Evolutionary conservation across 148 eudicot genomes (phyloP), one percentile per base, ranked within the genome.

Genomic region (Nepenthes mirabilis): DNA sequence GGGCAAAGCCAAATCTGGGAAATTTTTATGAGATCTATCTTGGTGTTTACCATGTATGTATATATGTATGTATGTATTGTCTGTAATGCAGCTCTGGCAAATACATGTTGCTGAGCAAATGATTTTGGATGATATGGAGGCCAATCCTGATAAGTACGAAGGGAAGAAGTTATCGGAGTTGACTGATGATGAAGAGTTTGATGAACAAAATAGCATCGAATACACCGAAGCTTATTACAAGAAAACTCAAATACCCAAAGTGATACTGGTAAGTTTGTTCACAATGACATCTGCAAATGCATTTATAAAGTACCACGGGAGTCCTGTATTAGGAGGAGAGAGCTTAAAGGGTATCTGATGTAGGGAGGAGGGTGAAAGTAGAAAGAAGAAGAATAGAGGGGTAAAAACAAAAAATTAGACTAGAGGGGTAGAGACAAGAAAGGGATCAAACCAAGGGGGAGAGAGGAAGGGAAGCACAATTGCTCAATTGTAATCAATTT

Each of bases 61-160:
- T 36, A 47, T n/a, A n/a, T 23, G 23, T 23, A 23, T 47, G 47
- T 52, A 55, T 34, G 56, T 57, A 50, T 65, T 64, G 56, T 56
- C 13, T 74, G 37, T 56, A 57, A 45, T 64, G 75, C 83, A 93
- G 99, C 66, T 93, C 64, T 93, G 99, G 99, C 95, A 86, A 73
- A 80, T 93, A 58, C 87, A 93, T 76, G 79, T 70, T 67, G 87
- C 99, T 65, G 99, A 93, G 77, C 99, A 93, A 74, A 80, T 84
- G 91, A 84, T 93, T 43, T 51, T 93, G 81, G 97, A 89, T 75
- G 99, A 93, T 71, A 70, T 86, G 72, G 99, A 82, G 68, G 70
- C 74, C 12, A 89, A 84, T 64, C 99, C 99, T 69, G 87, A 84
- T 54, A 89, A 86, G 59, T 93, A 93, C 56, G 61, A 82, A 61